Conservation (phyloP, 371 early-diverging fungal genomes). For the Lichtheimia corymbifera region DNA sequence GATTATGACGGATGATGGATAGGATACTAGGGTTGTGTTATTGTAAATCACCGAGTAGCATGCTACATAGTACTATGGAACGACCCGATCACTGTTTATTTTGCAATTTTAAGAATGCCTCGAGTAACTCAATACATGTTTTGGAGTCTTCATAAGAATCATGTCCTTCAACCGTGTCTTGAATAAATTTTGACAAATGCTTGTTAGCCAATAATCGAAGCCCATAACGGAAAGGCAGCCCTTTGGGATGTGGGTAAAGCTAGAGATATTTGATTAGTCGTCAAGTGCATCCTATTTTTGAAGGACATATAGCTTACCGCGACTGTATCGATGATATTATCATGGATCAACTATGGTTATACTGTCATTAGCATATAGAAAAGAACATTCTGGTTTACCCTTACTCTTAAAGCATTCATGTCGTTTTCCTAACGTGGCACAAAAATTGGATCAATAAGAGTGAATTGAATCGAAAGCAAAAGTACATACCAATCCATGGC, state of each 20-base stretch:
- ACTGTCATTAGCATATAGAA: not conserved
- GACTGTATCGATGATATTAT: slow-evolving; percentile 44
- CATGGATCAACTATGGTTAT: slow-evolving; percentile 27
- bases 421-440: slow-evolving; percentile 35
- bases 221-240: slow-evolving; percentile 45
- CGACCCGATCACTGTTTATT: not conserved
- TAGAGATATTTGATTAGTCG: slow-evolving; percentile 1
- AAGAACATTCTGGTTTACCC: not conserved
- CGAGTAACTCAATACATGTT: slow-evolving; percentile 52
- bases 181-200: slow-evolving; percentile 47
- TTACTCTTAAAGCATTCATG: slow-evolving; percentile 46
- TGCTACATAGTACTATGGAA: too few species aligned
- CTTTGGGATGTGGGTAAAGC: slow-evolving; percentile 48
- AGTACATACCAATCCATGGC: slow-evolving; percentile 46
- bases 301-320: slow-evolving; percentile 28
- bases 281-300: not conserved
- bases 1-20: not conserved
- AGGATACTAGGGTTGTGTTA: too few species aligned
- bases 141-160: slow-evolving; percentile 63
- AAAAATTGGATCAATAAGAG: too few species aligned
- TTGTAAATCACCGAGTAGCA: too few species aligned
- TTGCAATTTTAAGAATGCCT: slow-evolving; percentile 2
- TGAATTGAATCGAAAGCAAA: too few species aligned
- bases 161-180: slow-evolving; percentile 55
- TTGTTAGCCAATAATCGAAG: slow-evolving; percentile 32